Base-by-base conservation (phyloP, 352 stramenopile species). In the Thalassiosira mediterranea region DNA sequence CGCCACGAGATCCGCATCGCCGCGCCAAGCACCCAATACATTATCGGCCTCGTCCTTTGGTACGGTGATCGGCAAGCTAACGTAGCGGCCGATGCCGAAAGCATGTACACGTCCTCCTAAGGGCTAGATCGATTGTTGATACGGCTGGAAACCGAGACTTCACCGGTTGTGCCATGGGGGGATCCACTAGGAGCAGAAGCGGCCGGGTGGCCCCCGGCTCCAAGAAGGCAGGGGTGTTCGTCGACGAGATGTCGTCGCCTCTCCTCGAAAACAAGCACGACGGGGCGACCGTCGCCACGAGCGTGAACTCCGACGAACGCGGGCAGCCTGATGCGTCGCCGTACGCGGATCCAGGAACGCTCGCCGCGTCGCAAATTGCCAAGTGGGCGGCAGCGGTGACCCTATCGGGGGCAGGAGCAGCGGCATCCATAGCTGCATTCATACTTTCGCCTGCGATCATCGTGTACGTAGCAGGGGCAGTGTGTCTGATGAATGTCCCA, bases 401-500 rank as follows among this genome's bases (percentile, higher is more conserved):
- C 40, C 32, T 58, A 26, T 40, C 64, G 38, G 52, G 17, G 13
- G 71, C 56, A 34, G 62, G 62, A 49, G 62, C 51, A 4, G 62
- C 48, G 44, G 60, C 44, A 48, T 69, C 71, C 17, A 61, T 80
- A 42, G 23, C 49, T 13, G 61, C 44, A n/a, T 61, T 80, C 34
- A 42, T 74, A 38, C 11, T 72, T 29, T 37, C 25, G 21, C 62
- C 51, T 29, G 54, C 31, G 13, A 42, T 69, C 31, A 51, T 74
- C 47, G 63, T 70, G 4, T 74, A 71, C 32, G 40, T 75, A 31
- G 21, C 57, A 8, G 62, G 56, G 34, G 42, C 57, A 23, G 32
- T 81, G 32, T 81, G 72, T 31, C 29, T 75, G 11, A 13, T 75
- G n/a, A 71, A 68, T 42, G 65, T 48, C 8, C 48, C 57, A 0